Evolutionary conservation across 2,329 filamentous ascomycete genomes (phyloP), one percentile per base, ranked within the genome.

Genomic region (Byssothecium circinans): DNA sequence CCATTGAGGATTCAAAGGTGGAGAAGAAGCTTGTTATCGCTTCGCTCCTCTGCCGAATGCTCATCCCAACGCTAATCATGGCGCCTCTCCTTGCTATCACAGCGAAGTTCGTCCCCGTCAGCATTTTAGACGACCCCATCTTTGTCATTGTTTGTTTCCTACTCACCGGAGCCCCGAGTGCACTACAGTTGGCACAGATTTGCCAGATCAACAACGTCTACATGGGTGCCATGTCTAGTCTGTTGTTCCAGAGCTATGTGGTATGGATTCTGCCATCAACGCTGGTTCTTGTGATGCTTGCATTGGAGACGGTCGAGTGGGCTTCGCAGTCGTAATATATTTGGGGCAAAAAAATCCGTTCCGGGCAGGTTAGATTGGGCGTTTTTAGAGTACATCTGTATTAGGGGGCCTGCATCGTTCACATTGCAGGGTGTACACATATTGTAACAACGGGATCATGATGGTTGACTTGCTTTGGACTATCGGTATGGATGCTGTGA

Each of bases 121-220:
- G 89, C 76, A 97, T 99, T 60, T 78, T 99, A 27, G 94, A 95
- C 68, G 94, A 99, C 67, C 94, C 94, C 8, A 99, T 99, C 62
- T 99, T 99, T 71, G 86, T 99, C 58, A 89, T 99, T 58, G 94
- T 99, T 29, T 96, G 91, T 74, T 99, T 97, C 80, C 78, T 99
- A 56, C 87, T 99, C 57, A 92, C 90, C 0, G 94, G 94, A 29
- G 94, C 94, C 2, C 94, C 94, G 5, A 95, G 88, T 54, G 94
- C 94, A 20, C 78, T 99, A 55, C 94, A 99, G 74, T 77, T 99
- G 65, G 92, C 94, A 6, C 94, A 99, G 75, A 99, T 99, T 52
- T 99, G 94, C 75, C 94, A 97, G 79, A 88, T 97, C 75, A 99
- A 99, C 73, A 87, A 87, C 54, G 94, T 99, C 8, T 99, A 90